phyloP scores from a whole-genome alignment of 2,329 filamentous ascomycete genomes.

The Ambrosiella beaveri region DNA sequence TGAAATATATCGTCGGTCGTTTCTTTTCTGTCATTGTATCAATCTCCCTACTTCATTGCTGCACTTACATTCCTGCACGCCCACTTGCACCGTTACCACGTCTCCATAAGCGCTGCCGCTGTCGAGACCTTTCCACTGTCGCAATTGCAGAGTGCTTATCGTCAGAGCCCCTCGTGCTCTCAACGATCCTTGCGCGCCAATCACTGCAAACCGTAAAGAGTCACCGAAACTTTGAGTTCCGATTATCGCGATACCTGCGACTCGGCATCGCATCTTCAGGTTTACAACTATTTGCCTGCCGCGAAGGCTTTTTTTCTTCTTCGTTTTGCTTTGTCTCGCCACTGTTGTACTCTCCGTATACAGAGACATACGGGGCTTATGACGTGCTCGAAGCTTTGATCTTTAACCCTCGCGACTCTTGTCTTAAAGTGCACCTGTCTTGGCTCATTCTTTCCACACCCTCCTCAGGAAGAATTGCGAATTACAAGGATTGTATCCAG shows the following conservation, averaged over 20 bases:
- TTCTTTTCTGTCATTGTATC: background rate
- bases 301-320: background rate
- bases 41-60: background rate
- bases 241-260: background rate
- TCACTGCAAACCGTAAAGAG: background rate
- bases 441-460: background rate
- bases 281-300: background rate
- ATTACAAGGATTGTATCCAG: background rate
- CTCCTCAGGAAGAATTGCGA: background rate
- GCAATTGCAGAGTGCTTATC: background rate
- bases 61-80: background rate
- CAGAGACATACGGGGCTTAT: background rate
- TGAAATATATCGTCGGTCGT: background rate
- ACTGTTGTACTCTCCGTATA: background rate
- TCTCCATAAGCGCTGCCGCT: background rate
- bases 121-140: background rate
- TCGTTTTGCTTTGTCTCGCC: background rate
- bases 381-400: slow-evolving; percentile 13
- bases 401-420: background rate
- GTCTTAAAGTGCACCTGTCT: background rate
- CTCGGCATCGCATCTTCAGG: background rate
- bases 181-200: background rate
- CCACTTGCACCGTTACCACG: background rate
- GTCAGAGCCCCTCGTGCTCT: background rate
- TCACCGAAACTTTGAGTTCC: background rate